Evolutionary conservation across 2,329 filamentous ascomycete species (phyloP).

Genomic region (Lithohypha guttulata): DNA sequence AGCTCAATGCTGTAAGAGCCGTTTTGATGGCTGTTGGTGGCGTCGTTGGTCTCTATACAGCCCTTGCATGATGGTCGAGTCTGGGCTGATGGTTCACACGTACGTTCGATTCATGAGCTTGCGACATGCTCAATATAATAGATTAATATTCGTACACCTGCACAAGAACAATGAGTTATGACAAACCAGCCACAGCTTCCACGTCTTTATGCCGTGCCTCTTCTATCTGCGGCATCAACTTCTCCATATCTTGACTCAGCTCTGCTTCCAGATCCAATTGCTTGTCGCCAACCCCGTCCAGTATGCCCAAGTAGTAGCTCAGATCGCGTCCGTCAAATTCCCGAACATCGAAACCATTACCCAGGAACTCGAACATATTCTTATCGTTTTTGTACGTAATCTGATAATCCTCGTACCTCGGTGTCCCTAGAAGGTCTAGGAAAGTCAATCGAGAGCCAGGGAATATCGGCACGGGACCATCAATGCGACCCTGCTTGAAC

Average conservation of each 20-base stretch:
- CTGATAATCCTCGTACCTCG: conserved; percentile 22
- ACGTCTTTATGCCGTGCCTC: not conserved
- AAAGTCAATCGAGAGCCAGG: conserved; percentile 25
- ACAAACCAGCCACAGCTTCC: not conserved
- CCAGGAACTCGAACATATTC: conserved; percentile 8
- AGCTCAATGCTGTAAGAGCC: conserved; percentile 9
- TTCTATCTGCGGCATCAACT: conserved; percentile 1
- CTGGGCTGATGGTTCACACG: too few species aligned
- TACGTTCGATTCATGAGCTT: too few species aligned
- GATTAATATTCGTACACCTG: too few species aligned
- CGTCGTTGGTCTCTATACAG: conserved; percentile 6
- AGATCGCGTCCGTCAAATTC: not conserved
- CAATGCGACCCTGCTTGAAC: conserved; percentile 16
- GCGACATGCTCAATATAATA: too few species aligned
- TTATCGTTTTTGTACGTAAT: conserved; percentile 13
- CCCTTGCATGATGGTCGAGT: conserved; percentile 3
- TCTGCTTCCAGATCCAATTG: conserved; percentile 13
- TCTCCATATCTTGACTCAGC: conserved; percentile 2
- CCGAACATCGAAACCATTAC: conserved; percentile 5
- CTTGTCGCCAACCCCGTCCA: conserved; percentile 11
- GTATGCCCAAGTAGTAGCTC: conserved; percentile 9
- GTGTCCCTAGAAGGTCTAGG: conserved; percentile 15
- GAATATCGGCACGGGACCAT: conserved; percentile 29
- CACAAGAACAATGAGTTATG: too few species aligned
- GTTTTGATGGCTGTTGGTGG: conserved; percentile 9